Evolutionary conservation across 2,329 filamentous ascomycete genomes (phyloP).

Genomic region (Macrophomina pseudophaseolina): DNA sequence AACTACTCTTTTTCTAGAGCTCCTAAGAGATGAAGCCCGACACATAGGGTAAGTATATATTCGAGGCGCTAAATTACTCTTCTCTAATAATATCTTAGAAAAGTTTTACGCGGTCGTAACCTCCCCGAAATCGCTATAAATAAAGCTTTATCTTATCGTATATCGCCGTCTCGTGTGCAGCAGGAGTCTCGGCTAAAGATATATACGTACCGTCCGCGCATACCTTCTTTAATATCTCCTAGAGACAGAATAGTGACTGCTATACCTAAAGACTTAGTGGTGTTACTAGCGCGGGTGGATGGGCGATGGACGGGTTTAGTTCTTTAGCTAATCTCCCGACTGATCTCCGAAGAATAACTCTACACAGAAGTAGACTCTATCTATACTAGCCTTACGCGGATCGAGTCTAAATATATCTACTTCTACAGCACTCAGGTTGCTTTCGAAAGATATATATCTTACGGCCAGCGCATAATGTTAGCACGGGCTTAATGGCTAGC

Average conservation of each 20-base stretch:
- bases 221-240: slow-evolving; percentile 13
- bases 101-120: background rate
- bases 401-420: slow-evolving; percentile 86
- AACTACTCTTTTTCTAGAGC: slow-evolving; percentile 32
- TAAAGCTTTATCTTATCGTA: too few species aligned
- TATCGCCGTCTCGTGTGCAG: too few species aligned
- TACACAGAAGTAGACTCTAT: slow-evolving; percentile 82
- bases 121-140: too few species aligned
- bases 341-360: slow-evolving; percentile 78
- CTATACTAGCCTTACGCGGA: slow-evolving; percentile 82
- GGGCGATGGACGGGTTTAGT: slow-evolving; percentile 48
- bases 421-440: slow-evolving; percentile 69
- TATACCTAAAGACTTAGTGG: slow-evolving; percentile 32
- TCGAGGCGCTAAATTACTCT: slow-evolving; percentile 1
- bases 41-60: slow-evolving; percentile 32
- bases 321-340: slow-evolving; percentile 66
- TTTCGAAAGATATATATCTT: slow-evolving; percentile 57
- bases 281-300: slow-evolving; percentile 43
- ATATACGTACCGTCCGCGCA: too few species aligned
- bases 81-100: background rate
- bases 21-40: slow-evolving; percentile 33
- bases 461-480: slow-evolving; percentile 50
- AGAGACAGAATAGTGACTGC: slow-evolving; percentile 28
- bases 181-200: too few species aligned
- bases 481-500: slow-evolving; percentile 80